A percentile compares a stretch with the other conserved stretches of the same genome.
phyloP scores from a whole-genome alignment of 108 stramenopile genomes.

The Cylindrotheca fusiformis region DNA sequence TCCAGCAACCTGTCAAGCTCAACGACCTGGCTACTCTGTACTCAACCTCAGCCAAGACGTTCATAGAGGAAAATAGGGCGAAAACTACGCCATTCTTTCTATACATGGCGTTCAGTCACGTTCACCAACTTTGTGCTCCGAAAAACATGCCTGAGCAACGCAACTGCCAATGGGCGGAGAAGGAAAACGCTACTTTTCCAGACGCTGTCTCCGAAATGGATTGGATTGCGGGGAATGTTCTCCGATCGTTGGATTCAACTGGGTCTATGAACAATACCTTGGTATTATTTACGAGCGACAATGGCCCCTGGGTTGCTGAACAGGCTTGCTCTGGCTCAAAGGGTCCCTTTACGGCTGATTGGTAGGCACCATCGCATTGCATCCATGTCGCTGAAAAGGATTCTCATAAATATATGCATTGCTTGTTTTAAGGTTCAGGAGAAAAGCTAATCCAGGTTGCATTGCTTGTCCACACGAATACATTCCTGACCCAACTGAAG shows the following conservation, averaged over 20 bases:
- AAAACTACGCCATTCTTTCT: conserved; percentile 51
- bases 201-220: conserved; percentile 74
- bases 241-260: conserved; percentile 23
- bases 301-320: conserved; percentile 73
- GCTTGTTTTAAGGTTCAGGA: conserved; percentile 12
- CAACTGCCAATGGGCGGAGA: conserved; percentile 58
- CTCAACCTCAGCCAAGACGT: conserved; percentile 24
- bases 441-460: conserved; percentile 27
- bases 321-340: conserved; percentile 52
- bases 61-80: conserved; percentile 15
- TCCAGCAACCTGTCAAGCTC: conserved; percentile 60
- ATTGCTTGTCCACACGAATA: conserved; percentile 65
- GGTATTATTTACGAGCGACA: conserved; percentile 68
- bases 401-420: conserved; percentile 18
- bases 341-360: conserved; percentile 57
- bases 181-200: conserved; percentile 42
- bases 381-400: conserved; percentile 28
- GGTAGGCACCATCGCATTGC: conserved; percentile 24
- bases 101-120: conserved; percentile 65
- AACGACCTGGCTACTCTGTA: conserved; percentile 44
- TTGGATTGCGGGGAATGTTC: conserved; percentile 52
- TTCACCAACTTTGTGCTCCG: conserved; percentile 70
- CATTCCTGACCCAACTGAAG: conserved; percentile 28
- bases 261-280: conserved; percentile 46
- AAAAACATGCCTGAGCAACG: conserved; percentile 30